Evolutionary conservation across 176 grass and related monocot genomes (phyloP).

Genomic region (Pharus latifolius): DNA sequence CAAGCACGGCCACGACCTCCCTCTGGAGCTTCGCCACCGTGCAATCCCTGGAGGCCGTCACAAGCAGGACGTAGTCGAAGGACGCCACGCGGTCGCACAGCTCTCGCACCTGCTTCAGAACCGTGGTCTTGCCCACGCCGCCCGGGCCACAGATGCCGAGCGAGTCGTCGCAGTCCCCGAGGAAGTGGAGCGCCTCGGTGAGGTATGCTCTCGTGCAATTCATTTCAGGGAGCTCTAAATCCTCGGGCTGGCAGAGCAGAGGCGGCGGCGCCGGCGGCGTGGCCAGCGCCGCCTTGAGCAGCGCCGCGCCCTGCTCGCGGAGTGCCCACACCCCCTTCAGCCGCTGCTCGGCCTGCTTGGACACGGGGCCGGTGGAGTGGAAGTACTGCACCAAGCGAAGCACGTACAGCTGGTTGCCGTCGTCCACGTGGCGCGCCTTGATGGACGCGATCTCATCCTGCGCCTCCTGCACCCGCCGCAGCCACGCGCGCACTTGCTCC

Average conservation of each 20-base stretch:
- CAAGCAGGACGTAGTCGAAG: conserved; percentile 40
- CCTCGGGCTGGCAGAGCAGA: conserved; percentile 27
- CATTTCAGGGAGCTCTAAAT: conserved; percentile 16
- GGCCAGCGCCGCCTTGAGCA: conserved; percentile 26
- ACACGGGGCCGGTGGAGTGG: conserved; percentile 23
- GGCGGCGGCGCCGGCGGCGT: conserved; percentile 31
- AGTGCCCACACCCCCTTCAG: conserved; percentile 31
- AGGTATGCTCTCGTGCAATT: background rate
- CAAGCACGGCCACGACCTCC: conserved; percentile 35
- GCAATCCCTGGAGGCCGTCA: conserved; percentile 37
- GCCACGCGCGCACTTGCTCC: conserved; percentile 37
- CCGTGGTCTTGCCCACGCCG: conserved; percentile 54
- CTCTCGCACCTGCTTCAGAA: conserved; percentile 34
- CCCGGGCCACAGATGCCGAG: conserved; percentile 49
- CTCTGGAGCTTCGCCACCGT: conserved; percentile 40
- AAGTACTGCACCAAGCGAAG: conserved; percentile 38
- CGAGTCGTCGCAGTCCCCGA: conserved; percentile 23
- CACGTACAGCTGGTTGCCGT: conserved; percentile 31
- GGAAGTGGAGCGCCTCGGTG: conserved; percentile 39
- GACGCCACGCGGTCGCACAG: conserved; percentile 29
- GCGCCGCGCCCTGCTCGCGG: conserved; percentile 21
- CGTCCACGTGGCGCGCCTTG: conserved; percentile 34
- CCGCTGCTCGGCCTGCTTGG: conserved; percentile 21
- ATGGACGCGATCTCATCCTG: conserved; percentile 36
- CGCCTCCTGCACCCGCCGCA: conserved; percentile 34